Percentiles rank a stretch among this genome's conserved stretches.
These are phyloP conservation scores for Nothopassalora personata DNA, from an alignment of 2,329 filamentous ascomycete species.

Conservation along the genomic window DNA sequence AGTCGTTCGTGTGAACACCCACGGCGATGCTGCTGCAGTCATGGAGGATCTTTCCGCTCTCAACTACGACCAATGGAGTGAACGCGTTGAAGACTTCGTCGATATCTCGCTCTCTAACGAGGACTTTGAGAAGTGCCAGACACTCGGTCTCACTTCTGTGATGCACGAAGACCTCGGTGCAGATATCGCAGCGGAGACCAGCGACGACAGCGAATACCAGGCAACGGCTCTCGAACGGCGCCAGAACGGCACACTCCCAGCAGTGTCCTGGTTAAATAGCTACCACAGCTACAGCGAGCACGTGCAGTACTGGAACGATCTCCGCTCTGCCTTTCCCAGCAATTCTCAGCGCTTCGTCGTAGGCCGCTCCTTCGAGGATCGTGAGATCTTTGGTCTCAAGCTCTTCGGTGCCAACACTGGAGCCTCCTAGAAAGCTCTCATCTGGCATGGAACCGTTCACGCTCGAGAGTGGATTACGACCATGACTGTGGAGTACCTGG, in stretches of 20 bases:
- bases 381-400: slow-evolving; percentile 46
- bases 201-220: slow-evolving; percentile 30
- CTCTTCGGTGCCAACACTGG: slow-evolving; percentile 44
- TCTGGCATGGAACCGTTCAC: slow-evolving; percentile 56
- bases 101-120: slow-evolving; percentile 5
- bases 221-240: neutral
- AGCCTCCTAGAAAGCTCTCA: slow-evolving; percentile 48
- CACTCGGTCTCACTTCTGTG: slow-evolving; percentile 32
- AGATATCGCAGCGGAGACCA: slow-evolving; percentile 32
- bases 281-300: slow-evolving; percentile 54
- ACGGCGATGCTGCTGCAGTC: slow-evolving; percentile 26
- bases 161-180: slow-evolving; percentile 43
- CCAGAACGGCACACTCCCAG: slow-evolving; percentile 12
- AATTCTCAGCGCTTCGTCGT: slow-evolving; percentile 48
- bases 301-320: slow-evolving; percentile 43
- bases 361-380: slow-evolving; percentile 46
- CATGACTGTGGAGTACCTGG: slow-evolving; percentile 50
- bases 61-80: slow-evolving; percentile 25
- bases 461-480: slow-evolving; percentile 57
- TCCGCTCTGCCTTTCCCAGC: slow-evolving; percentile 42
- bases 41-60: slow-evolving; percentile 32
- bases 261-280: slow-evolving; percentile 47
- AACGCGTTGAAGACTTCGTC: slow-evolving; percentile 30
- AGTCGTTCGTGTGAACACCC: neutral
- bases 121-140: slow-evolving; percentile 24